Evolutionary conservation across 345 rosid genomes (phyloP), one percentile per base, ranked within the genome.

Genomic region (Iberis pinnata): DNA sequence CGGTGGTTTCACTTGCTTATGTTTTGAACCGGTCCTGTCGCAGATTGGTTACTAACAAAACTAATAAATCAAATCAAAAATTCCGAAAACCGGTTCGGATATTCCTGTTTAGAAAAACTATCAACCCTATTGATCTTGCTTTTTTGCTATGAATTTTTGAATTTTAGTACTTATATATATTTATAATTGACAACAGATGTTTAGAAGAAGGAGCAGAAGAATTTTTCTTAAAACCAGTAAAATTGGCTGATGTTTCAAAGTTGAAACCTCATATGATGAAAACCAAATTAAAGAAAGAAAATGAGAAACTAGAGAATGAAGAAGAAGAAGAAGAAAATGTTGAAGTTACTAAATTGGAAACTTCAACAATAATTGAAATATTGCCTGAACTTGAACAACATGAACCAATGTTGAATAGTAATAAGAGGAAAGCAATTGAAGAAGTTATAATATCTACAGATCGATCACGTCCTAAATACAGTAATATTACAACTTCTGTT

Each of bases 181-280:
- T 25, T 20, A 12, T 43, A 17, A 12, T 37, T 29, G 12, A 43
- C 14, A 33, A 3, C 70, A 85, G 90, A 49, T 88, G 97, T 46
- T 67, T 86, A 43, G 88, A 83, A 78, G 93, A 81, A 75, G 97
- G 97, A 63, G 97, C 97, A 13, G 88, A 89, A 29, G 97, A 89
- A 54, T 89, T 86, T 73, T 76, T 89, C 49, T 50, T 86, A 68
- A 89, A 89, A 55, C 97, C 97, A 12, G 94, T 89, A 26, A 81
- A 70, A 44, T 62, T 89, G 41, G 76, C 95, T 12, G 97, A 89
- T 77, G 79, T 86, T 24, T 76, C 74, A 59, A 89, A 81, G 68
- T 81, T 89, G 7, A 78, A 55, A 68, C 84, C 95, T 20, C 89
- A 68, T 61, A 55, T 68, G 68, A 54, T 68, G 68, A 68, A 62